Evolutionary conservation across 2,329 filamentous ascomycete species (phyloP), one percentile per base, ranked within the genome.

Genomic region (Aurifilum marmelostoma): DNA sequence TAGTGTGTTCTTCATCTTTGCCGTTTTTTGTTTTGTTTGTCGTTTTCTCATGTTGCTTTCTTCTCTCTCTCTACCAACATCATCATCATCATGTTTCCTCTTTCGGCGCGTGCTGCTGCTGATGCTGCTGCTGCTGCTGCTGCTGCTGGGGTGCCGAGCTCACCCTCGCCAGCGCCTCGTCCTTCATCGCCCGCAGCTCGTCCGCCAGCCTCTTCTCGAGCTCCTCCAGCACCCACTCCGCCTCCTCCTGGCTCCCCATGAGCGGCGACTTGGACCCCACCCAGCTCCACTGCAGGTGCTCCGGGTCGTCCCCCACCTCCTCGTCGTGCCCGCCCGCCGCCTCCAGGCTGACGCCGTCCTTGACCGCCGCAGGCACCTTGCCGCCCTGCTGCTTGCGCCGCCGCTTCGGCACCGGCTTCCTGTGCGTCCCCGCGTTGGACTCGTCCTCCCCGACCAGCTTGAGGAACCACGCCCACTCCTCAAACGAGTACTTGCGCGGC

Each of bases 391-490:
- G 62, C 29, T 65, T n/a, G n/a, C n/a, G 67, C 21, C 64, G 65
- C 7, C 58, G 50, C 59, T 66, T 63, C 58, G 69, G 69, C 50
- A 52, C 59, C 3, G 79, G 78, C 68, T 80, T 82, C n/a, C 82
- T 77, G 74, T 90, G 88, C 24, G 79, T 84, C 7, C 80, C 77
- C 2, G 85, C 79, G 72, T 81, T 81, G 67, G 79, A 79, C 75
- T 90, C 87, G 75, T 89, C 87, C 75, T 89, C 87, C 61, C 88
- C 88, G n/a, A 97, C 92, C 41, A 97, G 83, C 29, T 88, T 87
- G 9, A 94, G 89, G 74, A 93, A 96, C 82, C 92, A 92, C 0
- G 91, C 91, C 94, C 94, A 97, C 76, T 97, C 91, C 73, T 94
- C 89, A 72, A 94, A 97, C 0, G 83, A 84, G 77, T 97, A 97